phyloP scores from a whole-genome alignment of 306 rosid species.

The Argentina anserina region DNA sequence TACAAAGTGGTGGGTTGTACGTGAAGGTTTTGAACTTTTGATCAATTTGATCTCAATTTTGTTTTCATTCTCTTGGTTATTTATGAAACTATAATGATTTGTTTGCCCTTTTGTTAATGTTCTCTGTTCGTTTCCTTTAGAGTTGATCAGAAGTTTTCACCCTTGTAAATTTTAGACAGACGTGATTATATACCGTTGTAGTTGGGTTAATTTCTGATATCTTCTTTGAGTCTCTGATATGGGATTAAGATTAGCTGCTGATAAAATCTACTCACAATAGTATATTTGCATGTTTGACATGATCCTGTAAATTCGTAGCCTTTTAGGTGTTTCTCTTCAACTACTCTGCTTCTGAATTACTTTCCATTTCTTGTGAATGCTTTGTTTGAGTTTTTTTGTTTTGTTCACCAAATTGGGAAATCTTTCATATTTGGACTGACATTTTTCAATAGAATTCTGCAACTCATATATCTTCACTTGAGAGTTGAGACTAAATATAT shows the following conservation, averaged over 20 bases:
- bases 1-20: no score
- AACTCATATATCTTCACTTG: not conserved
- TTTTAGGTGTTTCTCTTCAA: no score
- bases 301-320: not conserved
- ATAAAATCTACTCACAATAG: not conserved
- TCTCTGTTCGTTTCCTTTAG: slow-evolving; percentile 14
- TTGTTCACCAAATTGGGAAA: not conserved
- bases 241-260: not conserved
- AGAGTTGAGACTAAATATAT: not conserved
- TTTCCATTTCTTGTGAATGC: not conserved
- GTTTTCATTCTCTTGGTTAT: no score
- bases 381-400: not conserved
- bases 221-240: not conserved
- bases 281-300: slow-evolving; percentile 22
- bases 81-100: no score
- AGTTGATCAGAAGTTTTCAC: not conserved
- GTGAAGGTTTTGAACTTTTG: no score
- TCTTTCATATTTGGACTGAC: slow-evolving; percentile 4
- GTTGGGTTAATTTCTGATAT: slow-evolving; percentile 14
- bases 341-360: not conserved
- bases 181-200: no score
- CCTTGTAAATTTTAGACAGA: not conserved
- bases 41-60: no score
- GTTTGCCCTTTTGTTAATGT: no score
- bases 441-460: slow-evolving; percentile 2